These are phyloP conservation scores for Phylloporus arenicola DNA, from an alignment of 768 basidiomycete species.

Conservation along the genomic window DNA sequence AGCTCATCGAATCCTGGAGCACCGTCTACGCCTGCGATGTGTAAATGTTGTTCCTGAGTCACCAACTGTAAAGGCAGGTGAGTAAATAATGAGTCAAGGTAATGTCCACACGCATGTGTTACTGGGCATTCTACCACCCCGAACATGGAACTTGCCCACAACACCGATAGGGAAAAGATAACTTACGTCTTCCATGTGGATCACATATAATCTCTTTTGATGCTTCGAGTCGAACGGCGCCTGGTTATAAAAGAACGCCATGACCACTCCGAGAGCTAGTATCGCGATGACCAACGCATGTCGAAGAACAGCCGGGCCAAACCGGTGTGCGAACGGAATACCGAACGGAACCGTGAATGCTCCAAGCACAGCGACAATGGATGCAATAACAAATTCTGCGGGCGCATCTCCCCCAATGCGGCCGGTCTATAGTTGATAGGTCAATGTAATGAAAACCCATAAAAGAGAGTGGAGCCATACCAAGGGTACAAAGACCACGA, in stretches of 20 bases:
- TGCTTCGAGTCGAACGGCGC: conserved; percentile 78
- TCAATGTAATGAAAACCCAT: conserved; percentile 3
- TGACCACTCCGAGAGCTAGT: conserved; percentile 41
- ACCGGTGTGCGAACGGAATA: conserved; percentile 72
- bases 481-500: conserved; percentile 89
- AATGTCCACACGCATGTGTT: too few relatives aligned
- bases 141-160: not conserved
- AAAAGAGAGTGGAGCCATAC: conserved; percentile 34
- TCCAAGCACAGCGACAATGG: conserved; percentile 56
- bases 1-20: conserved; percentile 70
- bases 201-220: conserved; percentile 79
- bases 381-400: conserved; percentile 83
- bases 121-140: not conserved
- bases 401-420: conserved; percentile 79
- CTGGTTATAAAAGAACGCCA: conserved; percentile 57
- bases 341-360: conserved; percentile 55
- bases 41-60: conserved; percentile 64
- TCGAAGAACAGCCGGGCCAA: conserved; percentile 40
- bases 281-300: conserved; percentile 41
- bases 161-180: not conserved
- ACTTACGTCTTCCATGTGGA: conserved; percentile 83
- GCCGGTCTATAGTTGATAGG: conserved; percentile 53
- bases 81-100: conserved; percentile 1
- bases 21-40: conserved; percentile 77
- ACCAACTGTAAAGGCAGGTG: conserved; percentile 50